Evolutionary conservation across 441 rosid genomes (phyloP).

Genomic region (Hura crepitans): DNA sequence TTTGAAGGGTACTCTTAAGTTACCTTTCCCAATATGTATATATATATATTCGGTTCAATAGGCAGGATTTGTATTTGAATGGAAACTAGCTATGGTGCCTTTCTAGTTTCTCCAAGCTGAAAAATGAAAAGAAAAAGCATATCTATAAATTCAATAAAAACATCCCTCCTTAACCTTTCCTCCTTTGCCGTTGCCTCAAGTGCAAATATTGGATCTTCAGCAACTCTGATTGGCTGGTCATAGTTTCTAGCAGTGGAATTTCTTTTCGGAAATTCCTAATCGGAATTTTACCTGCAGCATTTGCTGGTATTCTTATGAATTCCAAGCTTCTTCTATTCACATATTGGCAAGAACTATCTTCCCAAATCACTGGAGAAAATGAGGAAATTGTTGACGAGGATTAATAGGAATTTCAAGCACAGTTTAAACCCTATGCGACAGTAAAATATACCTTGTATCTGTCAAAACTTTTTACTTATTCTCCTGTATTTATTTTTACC

Average conservation of each 20-base stretch:
- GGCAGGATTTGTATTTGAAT: too few species aligned
- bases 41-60: too few species aligned
- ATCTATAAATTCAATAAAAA: too few species aligned
- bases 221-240: slow-evolving; percentile 81
- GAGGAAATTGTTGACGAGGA: slow-evolving; percentile 38
- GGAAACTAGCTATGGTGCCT: too few species aligned
- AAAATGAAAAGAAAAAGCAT: too few species aligned
- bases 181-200: slow-evolving; percentile 76
- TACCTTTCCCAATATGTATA: too few species aligned
- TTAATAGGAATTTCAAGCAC: slow-evolving; percentile 18
- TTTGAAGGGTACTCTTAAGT: too few species aligned
- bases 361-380: slow-evolving; percentile 33
- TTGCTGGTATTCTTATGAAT: slow-evolving; percentile 55
- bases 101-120: too few species aligned
- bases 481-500: too few species aligned
- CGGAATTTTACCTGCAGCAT: slow-evolving; percentile 61
- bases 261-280: slow-evolving; percentile 48
- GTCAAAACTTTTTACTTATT: too few species aligned
- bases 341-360: slow-evolving; percentile 58
- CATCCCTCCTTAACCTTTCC: slow-evolving; percentile 66
- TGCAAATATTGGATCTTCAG: slow-evolving; percentile 80
- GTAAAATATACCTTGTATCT: too few species aligned
- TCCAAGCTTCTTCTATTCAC: slow-evolving; percentile 44
- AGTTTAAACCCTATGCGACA: too few species aligned
- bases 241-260: slow-evolving; percentile 57